Conservation (phyloP, 2,329 filamentous ascomycete genomes). For the Phaeosphaeria sp. region DNA sequence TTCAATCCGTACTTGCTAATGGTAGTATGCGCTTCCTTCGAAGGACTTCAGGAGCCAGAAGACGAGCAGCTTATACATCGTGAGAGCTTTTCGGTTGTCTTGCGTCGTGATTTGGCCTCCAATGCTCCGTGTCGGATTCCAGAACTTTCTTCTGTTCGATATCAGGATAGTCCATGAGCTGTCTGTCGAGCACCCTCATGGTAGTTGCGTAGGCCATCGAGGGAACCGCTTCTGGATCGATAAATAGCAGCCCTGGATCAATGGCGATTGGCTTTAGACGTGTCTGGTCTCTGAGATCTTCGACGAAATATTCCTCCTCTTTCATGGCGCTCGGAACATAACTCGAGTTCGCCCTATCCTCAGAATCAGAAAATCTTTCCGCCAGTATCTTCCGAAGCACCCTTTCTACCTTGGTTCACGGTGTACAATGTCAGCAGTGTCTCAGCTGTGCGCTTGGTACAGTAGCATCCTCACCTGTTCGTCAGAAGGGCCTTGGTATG, state of each 20-base stretch:
- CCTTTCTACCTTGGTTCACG: too few species aligned
- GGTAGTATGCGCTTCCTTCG: too few species aligned
- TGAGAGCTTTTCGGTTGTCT: slow-evolving; percentile 1
- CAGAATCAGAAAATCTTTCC: slow-evolving; percentile 35
- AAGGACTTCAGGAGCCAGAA: not conserved
- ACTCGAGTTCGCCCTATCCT: slow-evolving; percentile 13
- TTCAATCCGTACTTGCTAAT: too few species aligned
- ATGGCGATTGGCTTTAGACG: slow-evolving; percentile 26
- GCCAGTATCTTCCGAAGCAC: slow-evolving; percentile 45
- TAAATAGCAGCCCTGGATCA: slow-evolving; percentile 27
- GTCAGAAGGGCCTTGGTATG: slow-evolving; percentile 31
- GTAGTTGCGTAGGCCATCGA: slow-evolving; percentile 36
- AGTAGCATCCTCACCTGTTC: too few species aligned
- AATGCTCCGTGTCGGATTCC: not conserved
- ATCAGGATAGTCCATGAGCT: slow-evolving; percentile 26
- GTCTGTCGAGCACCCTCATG: slow-evolving; percentile 35
- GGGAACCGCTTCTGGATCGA: slow-evolving; percentile 39
- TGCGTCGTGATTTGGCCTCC: slow-evolving; percentile 7
- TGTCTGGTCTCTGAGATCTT: slow-evolving; percentile 15
- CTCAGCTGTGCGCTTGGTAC: too few species aligned
- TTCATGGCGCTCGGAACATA: slow-evolving; percentile 15
- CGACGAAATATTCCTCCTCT: slow-evolving; percentile 25
- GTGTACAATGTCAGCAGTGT: too few species aligned
- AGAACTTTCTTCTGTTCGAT: slow-evolving; percentile 10
- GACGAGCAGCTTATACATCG: not conserved